Evolutionary conservation across 2,329 filamentous ascomycete genomes (phyloP), one percentile per base, ranked within the genome.

Genomic region (Cladosporium sp.): DNA sequence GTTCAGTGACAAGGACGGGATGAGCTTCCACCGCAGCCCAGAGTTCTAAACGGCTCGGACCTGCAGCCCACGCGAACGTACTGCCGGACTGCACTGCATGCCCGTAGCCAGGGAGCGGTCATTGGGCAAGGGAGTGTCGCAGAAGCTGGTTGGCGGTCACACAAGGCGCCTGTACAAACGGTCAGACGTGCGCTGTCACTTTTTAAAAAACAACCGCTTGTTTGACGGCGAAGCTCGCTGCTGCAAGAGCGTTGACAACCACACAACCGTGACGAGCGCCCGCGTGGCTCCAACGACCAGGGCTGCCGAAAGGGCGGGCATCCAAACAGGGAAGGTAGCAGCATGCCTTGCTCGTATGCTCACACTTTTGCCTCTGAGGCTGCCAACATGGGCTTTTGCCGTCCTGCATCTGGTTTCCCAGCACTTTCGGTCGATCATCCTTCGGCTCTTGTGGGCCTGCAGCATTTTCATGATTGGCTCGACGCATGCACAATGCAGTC

Each of bases 171-270:
- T 64, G 61, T 64, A 64, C 49, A 57, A 64, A 64, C 49, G 61
- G 36, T 52, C 61, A 64, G 61, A 55, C 24, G 61, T 62, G 51
- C 51, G 61, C 61, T 64, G 61, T 64, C 61, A 64, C 41, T 47
- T 47, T 24, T 47, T 1, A 18, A 32, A 15, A 34, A 18, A 57
- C 51, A 64, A 64, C 51, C 18, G 51, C 61, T 47, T 57, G 61
- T 64, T 57, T 64, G 61, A 57, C 61, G 61, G 61, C 61, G 61
- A 64, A 57, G 61, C 61, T 64, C 51, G 61, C 61, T 64, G 61
- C 61, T 64, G 61, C 61, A 34, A 55, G 18, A 64, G 14, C 61
- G 61, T 64, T 64, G 52, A 55, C 52, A 55, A 55, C 52, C 41
- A 24, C 41, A 47, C 41, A 21, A 47, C 14, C n/a, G 36, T 55